Evolutionary conservation across 305 asterid genomes (phyloP).

Genomic region (Fraxinus ornus): DNA sequence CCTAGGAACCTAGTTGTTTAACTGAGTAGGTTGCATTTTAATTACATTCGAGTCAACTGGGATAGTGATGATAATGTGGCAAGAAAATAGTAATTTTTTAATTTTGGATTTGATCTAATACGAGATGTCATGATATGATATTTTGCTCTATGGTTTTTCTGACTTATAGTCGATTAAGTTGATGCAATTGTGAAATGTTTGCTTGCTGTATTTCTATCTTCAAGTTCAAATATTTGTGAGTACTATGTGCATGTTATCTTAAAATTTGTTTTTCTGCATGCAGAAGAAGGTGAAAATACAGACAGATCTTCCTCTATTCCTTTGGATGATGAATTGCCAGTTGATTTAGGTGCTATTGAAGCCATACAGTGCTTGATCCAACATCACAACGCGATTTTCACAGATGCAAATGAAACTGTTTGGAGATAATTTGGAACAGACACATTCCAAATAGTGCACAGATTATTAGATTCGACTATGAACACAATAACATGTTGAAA

Average conservation of each 20-base stretch:
- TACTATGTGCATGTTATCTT: background rate
- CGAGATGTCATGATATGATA: background rate
- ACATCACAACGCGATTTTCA: conserved; percentile 71
- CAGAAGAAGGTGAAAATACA: conserved; percentile 51
- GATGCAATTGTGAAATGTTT: background rate
- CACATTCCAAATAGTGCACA: background rate
- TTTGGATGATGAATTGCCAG: conserved; percentile 61
- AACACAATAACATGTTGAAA: background rate
- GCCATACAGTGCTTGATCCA: conserved; percentile 70
- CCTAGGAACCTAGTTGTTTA: background rate
- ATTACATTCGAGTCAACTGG: background rate
- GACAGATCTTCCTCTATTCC: conserved; percentile 73
- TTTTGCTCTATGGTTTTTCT: background rate
- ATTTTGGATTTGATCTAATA: background rate
- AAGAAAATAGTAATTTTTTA: background rate
- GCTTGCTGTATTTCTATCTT: background rate
- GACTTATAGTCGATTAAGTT: background rate
- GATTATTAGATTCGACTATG: background rate
- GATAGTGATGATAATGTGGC: background rate
- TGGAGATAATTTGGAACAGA: conserved; percentile 38
- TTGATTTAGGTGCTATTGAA: conserved; percentile 69
- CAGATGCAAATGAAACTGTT: conserved; percentile 68
- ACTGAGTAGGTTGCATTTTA: background rate
- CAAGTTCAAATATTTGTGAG: background rate
- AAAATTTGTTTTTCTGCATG: conserved; percentile 3